Evolutionary conservation across 2,329 filamentous ascomycete genomes (phyloP), one percentile per base, ranked within the genome.

Genomic region (Aureobasidium sp.): DNA sequence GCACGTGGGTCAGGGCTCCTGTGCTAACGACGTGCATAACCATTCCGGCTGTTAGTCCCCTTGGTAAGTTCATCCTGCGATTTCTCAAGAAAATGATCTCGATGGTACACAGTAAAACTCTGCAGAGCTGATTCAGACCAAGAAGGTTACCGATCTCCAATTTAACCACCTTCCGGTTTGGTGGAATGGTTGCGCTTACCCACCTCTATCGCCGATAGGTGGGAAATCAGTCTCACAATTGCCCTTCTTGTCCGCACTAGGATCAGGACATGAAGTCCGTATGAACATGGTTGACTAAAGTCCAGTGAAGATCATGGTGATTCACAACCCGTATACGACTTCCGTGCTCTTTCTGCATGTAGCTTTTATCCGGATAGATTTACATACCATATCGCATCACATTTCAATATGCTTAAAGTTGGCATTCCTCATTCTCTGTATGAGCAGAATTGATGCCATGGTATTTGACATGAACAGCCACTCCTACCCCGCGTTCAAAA

Each of bases 111-210:
- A 27, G 35, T 44, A 57, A 57, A 57, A 29, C 52, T 57, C 53
- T 57, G 53, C 53, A 39, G 15, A 40, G 6, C 27, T 24, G 40
- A 57, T 22, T 57, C 39, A 35, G 24, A 33, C 31, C 31, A 12
- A 33, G 31, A 33, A 40, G 40, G 39, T 42, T 42, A 27, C 24
- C 22, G 27, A 42, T 29, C 19, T 17, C 37, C 2, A 14, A 27
- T 42, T 39, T 29, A n/a, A 54, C 24, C 50, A 42, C 50, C 50
- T 54, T 54, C 50, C 50, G 37, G 50, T 54, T 42, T 54, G 14
- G 50, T 54, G 35, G 37, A 15, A 29, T 54, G 2, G 15, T 31
- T 19, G 24, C 37, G 50, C 8, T 15, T 24, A 29, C 35, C 11
- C 11, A 33, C 29, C 24, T 31, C 27, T 15, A 27, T 39, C n/a